phyloP scores from a whole-genome alignment of 1,284 basidiomycete species.

The Phenoliferia sp. region DNA sequence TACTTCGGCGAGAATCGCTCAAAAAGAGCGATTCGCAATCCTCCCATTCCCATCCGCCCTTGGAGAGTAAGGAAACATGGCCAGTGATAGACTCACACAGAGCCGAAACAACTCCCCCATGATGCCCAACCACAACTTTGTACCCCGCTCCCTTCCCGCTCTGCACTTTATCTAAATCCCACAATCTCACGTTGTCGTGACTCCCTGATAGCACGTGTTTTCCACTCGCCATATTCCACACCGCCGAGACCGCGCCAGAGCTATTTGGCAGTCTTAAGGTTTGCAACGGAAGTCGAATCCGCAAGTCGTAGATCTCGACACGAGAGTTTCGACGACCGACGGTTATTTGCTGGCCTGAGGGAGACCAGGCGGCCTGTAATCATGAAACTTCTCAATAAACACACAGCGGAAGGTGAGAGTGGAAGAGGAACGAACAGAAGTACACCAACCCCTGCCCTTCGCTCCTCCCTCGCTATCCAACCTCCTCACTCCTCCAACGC shows the following conservation, averaged over 20 bases:
- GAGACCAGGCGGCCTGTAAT: conserved; percentile 84
- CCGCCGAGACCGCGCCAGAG: conserved; percentile 85
- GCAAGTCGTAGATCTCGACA: conserved; percentile 91
- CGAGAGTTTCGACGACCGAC: conserved; percentile 86
- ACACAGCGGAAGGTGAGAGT: neutral
- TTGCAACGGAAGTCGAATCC: conserved; percentile 51
- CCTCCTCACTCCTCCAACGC: conserved; percentile 45
- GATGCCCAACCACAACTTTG: conserved; percentile 93
- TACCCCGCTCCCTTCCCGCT: conserved; percentile 53
- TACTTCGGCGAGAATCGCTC: too few relatives aligned
- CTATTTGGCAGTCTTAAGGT: conserved; percentile 73
- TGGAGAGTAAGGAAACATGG: neutral
- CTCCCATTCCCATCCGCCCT: neutral
- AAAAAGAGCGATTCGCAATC: neutral
- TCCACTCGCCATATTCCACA: conserved; percentile 84
- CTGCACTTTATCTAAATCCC: conserved; percentile 56
- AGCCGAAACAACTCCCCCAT: conserved; percentile 90
- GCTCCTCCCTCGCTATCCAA: conserved; percentile 5
- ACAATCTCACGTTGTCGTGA: conserved; percentile 86
- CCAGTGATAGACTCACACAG: conserved; percentile 25
- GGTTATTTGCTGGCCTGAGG: conserved; percentile 79
- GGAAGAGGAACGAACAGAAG: conserved; percentile 56
- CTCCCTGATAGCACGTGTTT: conserved; percentile 73
- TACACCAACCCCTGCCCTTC: conserved; percentile 66
- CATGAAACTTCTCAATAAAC: neutral